These are phyloP conservation scores for Tylopilus vinaceipallidus DNA, from an alignment of 768 basidiomycete species.

Conservation along the genomic window DNA sequence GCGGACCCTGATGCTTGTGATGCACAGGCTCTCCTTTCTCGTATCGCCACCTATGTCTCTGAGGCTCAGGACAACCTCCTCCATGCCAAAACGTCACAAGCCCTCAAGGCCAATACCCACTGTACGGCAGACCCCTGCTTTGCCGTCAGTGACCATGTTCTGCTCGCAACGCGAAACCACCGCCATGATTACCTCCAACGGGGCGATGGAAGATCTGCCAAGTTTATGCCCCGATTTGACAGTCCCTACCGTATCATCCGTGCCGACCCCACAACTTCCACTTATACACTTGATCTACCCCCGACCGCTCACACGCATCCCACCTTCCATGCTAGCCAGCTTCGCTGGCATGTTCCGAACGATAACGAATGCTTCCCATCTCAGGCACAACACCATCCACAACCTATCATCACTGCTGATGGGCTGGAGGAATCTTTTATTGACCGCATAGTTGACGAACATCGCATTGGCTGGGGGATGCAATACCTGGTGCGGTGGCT, in stretches of 20 bases:
- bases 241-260: slow-evolving; percentile 26
- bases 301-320: slow-evolving; percentile 19
- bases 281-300: slow-evolving; percentile 24
- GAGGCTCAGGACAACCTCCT: neutral
- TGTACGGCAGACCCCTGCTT: too few species aligned
- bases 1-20: neutral
- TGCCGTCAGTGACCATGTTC: too few species aligned
- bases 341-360: slow-evolving; percentile 33
- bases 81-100: neutral
- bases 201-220: too few species aligned
- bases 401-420: neutral
- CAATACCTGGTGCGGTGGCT: slow-evolving; percentile 23
- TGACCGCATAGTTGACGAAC: slow-evolving; percentile 2
- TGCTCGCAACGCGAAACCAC: too few species aligned
- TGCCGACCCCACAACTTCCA: slow-evolving; percentile 16
- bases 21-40: neutral
- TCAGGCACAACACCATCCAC: neutral
- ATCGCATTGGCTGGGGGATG: slow-evolving; percentile 5
- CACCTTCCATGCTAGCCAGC: slow-evolving; percentile 36
- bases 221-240: slow-evolving; percentile 42
- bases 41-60: neutral
- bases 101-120: too few species aligned
- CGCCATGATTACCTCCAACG: too few species aligned
- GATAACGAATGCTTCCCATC: slow-evolving; percentile 38
- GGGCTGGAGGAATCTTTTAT: neutral